Conservation (phyloP, 345 rosid species). For the Geranium rotundifolium region DNA sequence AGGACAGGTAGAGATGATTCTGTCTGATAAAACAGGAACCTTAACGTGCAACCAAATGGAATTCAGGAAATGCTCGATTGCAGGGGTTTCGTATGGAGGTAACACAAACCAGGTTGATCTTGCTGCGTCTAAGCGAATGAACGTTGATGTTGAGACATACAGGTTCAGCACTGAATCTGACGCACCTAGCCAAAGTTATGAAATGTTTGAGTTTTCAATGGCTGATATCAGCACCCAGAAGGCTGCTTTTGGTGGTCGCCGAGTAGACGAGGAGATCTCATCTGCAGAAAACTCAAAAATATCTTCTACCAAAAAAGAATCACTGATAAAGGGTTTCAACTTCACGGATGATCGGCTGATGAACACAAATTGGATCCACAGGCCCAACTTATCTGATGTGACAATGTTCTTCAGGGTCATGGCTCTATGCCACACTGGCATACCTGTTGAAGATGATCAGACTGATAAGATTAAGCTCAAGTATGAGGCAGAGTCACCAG, state of each 20-base stretch:
- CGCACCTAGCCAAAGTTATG: slow-evolving; percentile 5
- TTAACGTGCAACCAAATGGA: slow-evolving; percentile 85
- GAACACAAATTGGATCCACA: slow-evolving; percentile 42
- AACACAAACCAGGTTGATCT: slow-evolving; percentile 49
- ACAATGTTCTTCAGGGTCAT: slow-evolving; percentile 59
- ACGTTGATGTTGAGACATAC: slow-evolving; percentile 27
- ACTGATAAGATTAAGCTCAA: slow-evolving; percentile 30
- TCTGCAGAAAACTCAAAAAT: too few species aligned
- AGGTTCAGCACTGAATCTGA: neutral
- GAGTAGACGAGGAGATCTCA: too few species aligned
- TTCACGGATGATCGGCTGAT: slow-evolving; percentile 52
- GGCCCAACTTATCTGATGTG: slow-evolving; percentile 27
- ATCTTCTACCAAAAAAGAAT: slow-evolving; percentile 2
- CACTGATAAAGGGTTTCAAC: slow-evolving; percentile 45
- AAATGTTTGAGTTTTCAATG: slow-evolving; percentile 15
- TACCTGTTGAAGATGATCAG: slow-evolving; percentile 42
- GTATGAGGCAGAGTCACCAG: slow-evolving; percentile 88
- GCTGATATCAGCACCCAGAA: slow-evolving; percentile 9
- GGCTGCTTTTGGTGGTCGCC: neutral
- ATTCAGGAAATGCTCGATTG: slow-evolving; percentile 68
- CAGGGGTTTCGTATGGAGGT: slow-evolving; percentile 59
- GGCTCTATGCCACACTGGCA: slow-evolving; percentile 64
- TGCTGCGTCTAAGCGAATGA: slow-evolving; percentile 48
- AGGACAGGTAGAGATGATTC: slow-evolving; percentile 64
- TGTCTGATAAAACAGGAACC: slow-evolving; percentile 79